Evolutionary conservation across 2,329 filamentous ascomycete species (phyloP).

Genomic region (Clonostachys chloroleuca): DNA sequence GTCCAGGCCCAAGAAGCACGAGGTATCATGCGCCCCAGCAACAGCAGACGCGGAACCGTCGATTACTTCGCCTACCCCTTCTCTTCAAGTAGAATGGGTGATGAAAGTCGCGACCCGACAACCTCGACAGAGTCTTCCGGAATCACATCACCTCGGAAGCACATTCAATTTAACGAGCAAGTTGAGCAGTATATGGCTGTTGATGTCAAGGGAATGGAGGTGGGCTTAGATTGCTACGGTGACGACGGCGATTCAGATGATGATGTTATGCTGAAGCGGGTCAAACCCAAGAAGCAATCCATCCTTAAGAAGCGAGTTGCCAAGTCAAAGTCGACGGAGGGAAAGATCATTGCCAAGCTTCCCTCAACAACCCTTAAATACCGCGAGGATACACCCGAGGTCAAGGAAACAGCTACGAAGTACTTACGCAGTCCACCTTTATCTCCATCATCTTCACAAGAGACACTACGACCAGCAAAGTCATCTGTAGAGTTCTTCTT

Average conservation of each 20-base stretch:
- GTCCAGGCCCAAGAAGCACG: constrained; percentile 75
- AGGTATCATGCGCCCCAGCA: constrained; percentile 43
- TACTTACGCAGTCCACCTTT: constrained; percentile 47
- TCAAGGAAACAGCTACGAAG: constrained; percentile 56
- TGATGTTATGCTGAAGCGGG: constrained; percentile 77
- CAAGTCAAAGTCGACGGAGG: constrained; percentile 48
- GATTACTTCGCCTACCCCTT: constrained; percentile 66
- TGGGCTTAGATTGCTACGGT: constrained; percentile 44
- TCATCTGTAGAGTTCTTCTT: constrained; percentile 60
- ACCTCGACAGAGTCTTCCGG: constrained; percentile 64
- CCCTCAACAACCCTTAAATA: constrained; percentile 87
- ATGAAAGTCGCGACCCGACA: constrained; percentile 54
- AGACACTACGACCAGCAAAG: constrained; percentile 71
- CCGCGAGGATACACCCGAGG: constrained; percentile 70
- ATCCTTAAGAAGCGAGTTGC: constrained; percentile 28
- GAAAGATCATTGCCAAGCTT: constrained; percentile 83
- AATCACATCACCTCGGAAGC: constrained; percentile 61
- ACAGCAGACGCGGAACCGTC: constrained; percentile 58
- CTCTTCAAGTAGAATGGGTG: constrained; percentile 54
- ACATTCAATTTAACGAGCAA: constrained; percentile 95
- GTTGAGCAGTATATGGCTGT: constrained; percentile 95
- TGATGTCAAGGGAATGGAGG: constrained; percentile 76
- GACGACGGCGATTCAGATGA: constrained; percentile 69
- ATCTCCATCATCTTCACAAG: constrained; percentile 76
- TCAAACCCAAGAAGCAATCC: constrained; percentile 51